Conservation (phyloP, 1,139 yeast species). For the Saccharomycopsis hybrid region DNA sequence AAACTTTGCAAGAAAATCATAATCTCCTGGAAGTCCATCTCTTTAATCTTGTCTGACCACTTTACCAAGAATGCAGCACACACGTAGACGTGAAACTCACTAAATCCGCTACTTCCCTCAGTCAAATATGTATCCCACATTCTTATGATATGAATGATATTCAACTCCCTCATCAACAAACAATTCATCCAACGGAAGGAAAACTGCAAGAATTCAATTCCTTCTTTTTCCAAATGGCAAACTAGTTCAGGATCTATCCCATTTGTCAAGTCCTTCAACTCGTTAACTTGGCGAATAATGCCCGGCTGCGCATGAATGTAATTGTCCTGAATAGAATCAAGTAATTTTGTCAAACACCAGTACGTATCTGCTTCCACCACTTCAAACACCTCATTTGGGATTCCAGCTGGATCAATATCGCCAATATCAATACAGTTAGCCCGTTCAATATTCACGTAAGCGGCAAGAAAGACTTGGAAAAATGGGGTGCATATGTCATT, state of each 20-base stretch:
- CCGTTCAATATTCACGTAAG: conserved; percentile 41
- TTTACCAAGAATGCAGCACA: conserved; percentile 96
- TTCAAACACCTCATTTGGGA: conserved; percentile 50
- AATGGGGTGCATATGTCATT: conserved; percentile 94
- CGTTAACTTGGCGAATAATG: conserved; percentile 81
- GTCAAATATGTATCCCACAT: conserved; percentile 98
- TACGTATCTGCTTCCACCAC: conserved; percentile 89
- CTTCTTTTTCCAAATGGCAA: conserved; percentile 70
- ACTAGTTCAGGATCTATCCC: conserved; percentile 73
- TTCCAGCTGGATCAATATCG: conserved; percentile 53
- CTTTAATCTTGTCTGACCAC: conserved; percentile 70
- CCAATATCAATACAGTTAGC: conserved; percentile 25
- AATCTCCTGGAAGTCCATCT: conserved; percentile 93
- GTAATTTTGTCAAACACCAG: conserved; percentile 87
- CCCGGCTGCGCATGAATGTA: conserved; percentile 99
- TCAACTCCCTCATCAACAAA: conserved; percentile 86
- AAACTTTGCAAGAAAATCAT: conserved; percentile 83
- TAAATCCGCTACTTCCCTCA: conserved; percentile 83
- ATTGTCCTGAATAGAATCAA: conserved; percentile 94
- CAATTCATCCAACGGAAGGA: conserved; percentile 99
- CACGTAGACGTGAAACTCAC: conserved; percentile 90
- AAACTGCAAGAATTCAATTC: conserved; percentile 88
- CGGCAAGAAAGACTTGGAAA: conserved; percentile 75
- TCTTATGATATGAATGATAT: conserved; percentile 69
- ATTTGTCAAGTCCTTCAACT: conserved; percentile 66